These are phyloP conservation scores for Quambalaria eucalypti DNA, from an alignment of 1,284 basidiomycete genomes.

Conservation along the genomic window DNA sequence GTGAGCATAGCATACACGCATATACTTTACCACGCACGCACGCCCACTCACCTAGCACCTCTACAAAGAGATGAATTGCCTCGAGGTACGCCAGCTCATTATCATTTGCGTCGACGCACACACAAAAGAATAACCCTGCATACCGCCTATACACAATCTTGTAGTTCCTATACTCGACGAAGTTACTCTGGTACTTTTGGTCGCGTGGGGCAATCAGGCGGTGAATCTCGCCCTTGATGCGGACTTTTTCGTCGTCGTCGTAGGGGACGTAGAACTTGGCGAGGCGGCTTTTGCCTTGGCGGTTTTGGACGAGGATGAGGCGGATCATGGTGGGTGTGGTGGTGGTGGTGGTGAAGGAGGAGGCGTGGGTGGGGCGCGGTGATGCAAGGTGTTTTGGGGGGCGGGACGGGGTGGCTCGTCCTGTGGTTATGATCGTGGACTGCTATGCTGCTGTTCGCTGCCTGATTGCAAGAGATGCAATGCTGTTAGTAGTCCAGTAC, in stretches of 20 bases:
- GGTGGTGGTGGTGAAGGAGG: not conserved
- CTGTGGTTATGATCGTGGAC: too few species aligned
- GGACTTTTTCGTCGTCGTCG: constrained; percentile 58
- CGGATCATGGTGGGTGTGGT: constrained; percentile 77
- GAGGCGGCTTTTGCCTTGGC: constrained; percentile 91
- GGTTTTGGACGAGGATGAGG: constrained; percentile 88
- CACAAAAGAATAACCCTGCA: constrained; percentile 73
- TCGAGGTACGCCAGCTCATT: constrained; percentile 95
- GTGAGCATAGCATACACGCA: too few species aligned
- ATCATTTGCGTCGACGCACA: constrained; percentile 94
- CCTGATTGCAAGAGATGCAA: too few species aligned
- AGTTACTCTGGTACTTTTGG: constrained; percentile 98
- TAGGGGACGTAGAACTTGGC: constrained; percentile 90
- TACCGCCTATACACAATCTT: constrained; percentile 53
- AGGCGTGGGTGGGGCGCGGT: not conserved
- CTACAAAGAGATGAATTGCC: constrained; percentile 95
- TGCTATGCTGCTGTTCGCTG: too few species aligned
- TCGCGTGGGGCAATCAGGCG: constrained; percentile 89
- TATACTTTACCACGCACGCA: too few species aligned
- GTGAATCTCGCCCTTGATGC: constrained; percentile 88
- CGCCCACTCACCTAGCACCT: constrained; percentile 75
- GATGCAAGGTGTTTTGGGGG: too few species aligned
- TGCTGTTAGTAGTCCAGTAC: too few species aligned
- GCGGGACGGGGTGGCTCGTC: too few species aligned
- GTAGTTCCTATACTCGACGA: constrained; percentile 61